Percentiles rank a stretch among this genome's conserved stretches.
phyloP scores from a whole-genome alignment of 805 yeast genomes.

The Sugiyamaella valdiviana region DNA sequence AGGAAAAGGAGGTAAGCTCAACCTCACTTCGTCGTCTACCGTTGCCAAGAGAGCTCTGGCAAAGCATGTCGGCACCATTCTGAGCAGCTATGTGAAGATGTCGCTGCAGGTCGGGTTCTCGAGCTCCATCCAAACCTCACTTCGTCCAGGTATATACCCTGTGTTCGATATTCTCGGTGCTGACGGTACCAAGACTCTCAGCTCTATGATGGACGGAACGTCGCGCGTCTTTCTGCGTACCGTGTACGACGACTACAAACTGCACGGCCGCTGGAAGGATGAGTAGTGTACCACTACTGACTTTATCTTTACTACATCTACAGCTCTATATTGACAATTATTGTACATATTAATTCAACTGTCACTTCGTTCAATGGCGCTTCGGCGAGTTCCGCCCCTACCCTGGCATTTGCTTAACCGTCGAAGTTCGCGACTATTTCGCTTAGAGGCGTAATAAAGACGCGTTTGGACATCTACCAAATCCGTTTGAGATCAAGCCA shows the following conservation, averaged over 20 bases:
- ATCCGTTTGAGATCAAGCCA: too few species aligned
- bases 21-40: slow-evolving; percentile 50
- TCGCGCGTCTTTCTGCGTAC: slow-evolving; percentile 63
- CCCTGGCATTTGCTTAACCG: too few species aligned
- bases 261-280: slow-evolving; percentile 76
- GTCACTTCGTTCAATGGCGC: too few species aligned
- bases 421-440: too few species aligned
- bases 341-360: too few species aligned
- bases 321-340: not conserved
- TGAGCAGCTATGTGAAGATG: slow-evolving; percentile 52
- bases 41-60: slow-evolving; percentile 55
- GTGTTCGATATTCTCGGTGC: slow-evolving; percentile 65
- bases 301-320: not conserved
- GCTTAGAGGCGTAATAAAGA: too few species aligned
- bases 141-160: slow-evolving; percentile 52
- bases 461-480: too few species aligned
- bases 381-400: too few species aligned
- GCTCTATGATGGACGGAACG: slow-evolving; percentile 58
- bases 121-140: slow-evolving; percentile 39
- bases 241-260: slow-evolving; percentile 66
- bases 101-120: slow-evolving; percentile 47
- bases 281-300: too few species aligned
- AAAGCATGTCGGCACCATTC: slow-evolving; percentile 52
- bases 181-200: slow-evolving; percentile 57
- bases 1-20: slow-evolving; percentile 29